These are phyloP conservation scores for Colletotrichum cordylinicola DNA, from an alignment of 2,329 filamentous ascomycete genomes.

Conservation along the genomic window DNA sequence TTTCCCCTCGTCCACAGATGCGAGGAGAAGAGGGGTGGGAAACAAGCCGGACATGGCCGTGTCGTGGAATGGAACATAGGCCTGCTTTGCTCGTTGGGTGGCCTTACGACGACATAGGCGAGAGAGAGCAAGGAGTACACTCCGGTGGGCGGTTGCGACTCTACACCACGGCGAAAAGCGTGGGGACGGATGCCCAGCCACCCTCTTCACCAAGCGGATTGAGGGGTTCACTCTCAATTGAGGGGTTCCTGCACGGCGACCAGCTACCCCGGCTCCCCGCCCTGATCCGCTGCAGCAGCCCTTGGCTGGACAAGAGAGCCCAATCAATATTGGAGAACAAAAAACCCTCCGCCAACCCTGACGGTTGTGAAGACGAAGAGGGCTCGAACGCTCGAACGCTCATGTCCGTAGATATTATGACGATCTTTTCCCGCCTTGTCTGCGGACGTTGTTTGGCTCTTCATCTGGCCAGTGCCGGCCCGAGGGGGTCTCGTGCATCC, in stretches of 20 bases:
- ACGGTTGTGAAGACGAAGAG: neutral
- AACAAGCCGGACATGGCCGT: constrained; percentile 4
- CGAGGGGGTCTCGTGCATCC: neutral
- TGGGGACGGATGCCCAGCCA: neutral
- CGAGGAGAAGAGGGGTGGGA: neutral
- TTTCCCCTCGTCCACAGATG: neutral
- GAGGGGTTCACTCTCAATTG: neutral
- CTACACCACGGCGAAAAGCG: neutral
- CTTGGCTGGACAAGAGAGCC: neutral
- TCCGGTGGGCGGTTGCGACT: neutral
- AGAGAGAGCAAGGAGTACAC: neutral
- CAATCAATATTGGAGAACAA: neutral
- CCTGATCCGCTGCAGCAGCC: constrained; percentile 6
- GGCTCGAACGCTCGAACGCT: neutral
- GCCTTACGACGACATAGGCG: neutral
- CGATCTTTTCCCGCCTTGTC: neutral
- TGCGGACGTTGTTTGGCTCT: neutral
- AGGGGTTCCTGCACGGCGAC: constrained; percentile 16
- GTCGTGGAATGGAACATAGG: neutral
- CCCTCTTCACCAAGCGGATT: neutral
- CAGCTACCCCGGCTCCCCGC: constrained; percentile 3
- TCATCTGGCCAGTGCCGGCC: neutral
- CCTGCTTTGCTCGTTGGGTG: neutral
- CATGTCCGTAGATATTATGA: neutral
- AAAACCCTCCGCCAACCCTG: neutral